Percentiles rank a stretch among this genome's conserved stretches.
These are phyloP conservation scores for Phytophthora sp. DNA, from an alignment of 352 stramenopile species.

Conservation along the genomic window DNA sequence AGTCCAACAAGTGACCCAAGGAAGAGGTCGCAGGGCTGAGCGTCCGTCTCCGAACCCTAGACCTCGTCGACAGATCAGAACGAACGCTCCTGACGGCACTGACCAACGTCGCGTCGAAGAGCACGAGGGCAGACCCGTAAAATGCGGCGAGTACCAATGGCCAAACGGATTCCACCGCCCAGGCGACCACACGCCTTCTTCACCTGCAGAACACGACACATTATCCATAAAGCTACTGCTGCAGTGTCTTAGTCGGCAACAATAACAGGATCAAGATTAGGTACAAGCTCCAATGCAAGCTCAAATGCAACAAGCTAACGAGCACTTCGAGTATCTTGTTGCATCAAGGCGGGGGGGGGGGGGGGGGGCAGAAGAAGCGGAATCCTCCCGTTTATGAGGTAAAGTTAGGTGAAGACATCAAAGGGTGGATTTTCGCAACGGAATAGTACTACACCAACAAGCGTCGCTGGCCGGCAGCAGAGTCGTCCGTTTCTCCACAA, in stretches of 20 bases:
- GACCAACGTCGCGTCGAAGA: neutral
- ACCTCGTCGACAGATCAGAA: neutral
- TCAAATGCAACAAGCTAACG: slow-evolving; percentile 23
- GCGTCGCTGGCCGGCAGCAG: no score
- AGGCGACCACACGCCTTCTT: no score
- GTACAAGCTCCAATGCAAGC: slow-evolving; percentile 16
- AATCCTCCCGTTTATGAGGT: no score
- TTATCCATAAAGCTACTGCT: slow-evolving; percentile 20
- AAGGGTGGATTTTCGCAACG: no score
- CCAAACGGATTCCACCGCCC: neutral
- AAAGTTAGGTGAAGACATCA: no score
- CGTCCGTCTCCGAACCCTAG: neutral
- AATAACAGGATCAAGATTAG: slow-evolving; percentile 15
- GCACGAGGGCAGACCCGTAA: neutral
- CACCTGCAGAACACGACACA: neutral
- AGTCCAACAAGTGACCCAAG: neutral
- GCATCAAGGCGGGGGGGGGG: no score
- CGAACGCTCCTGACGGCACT: neutral
- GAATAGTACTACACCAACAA: no score
- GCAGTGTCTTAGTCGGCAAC: slow-evolving; percentile 14
- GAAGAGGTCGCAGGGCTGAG: neutral
- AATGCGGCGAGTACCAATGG: neutral
- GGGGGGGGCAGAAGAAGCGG: no score
- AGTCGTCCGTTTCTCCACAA: neutral
- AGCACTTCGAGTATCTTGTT: neutral